phyloP scores from a whole-genome alignment of 495 filamentous ascomycete genomes.

The Talaromyces nanjingensis region DNA sequence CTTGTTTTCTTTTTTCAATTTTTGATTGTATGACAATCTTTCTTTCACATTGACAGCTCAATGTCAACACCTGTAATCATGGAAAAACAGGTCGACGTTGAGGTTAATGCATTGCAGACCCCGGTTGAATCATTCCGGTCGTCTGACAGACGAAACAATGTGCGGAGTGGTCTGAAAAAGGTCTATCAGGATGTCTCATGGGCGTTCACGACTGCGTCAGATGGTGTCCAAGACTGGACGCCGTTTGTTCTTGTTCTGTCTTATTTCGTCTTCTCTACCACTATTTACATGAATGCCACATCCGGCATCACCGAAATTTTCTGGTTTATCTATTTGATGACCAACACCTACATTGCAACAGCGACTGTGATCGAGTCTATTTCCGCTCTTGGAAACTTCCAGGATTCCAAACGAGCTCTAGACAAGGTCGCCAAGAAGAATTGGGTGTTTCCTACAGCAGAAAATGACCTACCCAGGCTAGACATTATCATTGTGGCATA shows the following conservation, averaged over 20 bases:
- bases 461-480: constrained; percentile 24
- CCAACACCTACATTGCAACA: constrained; percentile 29
- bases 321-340: constrained; percentile 28
- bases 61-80: constrained; percentile 2
- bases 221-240: constrained; percentile 24
- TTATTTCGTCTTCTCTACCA: constrained; percentile 29
- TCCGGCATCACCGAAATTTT: constrained; percentile 23
- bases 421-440: constrained; percentile 22
- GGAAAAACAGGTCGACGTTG: neutral
- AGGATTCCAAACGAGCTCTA: constrained; percentile 22
- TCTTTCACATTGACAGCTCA: neutral
- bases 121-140: neutral
- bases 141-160: neutral
- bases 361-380: constrained; percentile 29
- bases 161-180: constrained; percentile 9
- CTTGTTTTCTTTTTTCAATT: neutral
- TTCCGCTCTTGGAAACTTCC: constrained; percentile 22
- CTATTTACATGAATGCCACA: constrained; percentile 26
- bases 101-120: neutral
- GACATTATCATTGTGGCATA: constrained; percentile 37
- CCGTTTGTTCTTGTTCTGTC: constrained; percentile 28
- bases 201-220: constrained; percentile 12
- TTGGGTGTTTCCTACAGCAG: constrained; percentile 28
- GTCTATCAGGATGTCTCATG: constrained; percentile 4
- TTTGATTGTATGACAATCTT: neutral